Evolutionary conservation across 1,284 basidiomycete genomes (phyloP).

Genomic region (Bjerkandera adusta): DNA sequence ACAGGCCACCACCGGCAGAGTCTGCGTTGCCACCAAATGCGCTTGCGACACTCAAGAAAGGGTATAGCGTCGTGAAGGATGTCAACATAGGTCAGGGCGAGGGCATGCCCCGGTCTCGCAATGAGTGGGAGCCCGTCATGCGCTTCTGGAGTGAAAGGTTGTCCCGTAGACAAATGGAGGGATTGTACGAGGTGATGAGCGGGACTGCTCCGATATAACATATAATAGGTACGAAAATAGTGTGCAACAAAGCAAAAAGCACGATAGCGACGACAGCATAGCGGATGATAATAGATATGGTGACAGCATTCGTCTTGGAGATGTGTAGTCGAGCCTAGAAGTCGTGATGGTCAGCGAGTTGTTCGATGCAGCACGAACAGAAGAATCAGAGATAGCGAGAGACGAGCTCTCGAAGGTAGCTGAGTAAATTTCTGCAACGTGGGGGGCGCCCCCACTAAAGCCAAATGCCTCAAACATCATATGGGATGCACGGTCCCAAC

Average conservation of each 20-base stretch:
- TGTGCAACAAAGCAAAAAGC: too few species aligned
- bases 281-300: too few species aligned
- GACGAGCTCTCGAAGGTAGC: conserved; percentile 54
- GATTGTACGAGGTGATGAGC: conserved; percentile 74
- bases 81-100: conserved; percentile 41
- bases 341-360: neutral
- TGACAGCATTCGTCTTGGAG: too few species aligned
- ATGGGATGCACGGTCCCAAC: conserved; percentile 14
- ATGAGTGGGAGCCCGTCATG: conserved; percentile 85
- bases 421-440: conserved; percentile 60
- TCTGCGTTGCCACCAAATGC: conserved; percentile 42
- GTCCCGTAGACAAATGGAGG: conserved; percentile 56
- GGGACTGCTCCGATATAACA: conserved; percentile 22
- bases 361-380: neutral
- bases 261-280: too few species aligned
- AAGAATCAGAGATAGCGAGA: conserved; percentile 35
- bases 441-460: conserved; percentile 68
- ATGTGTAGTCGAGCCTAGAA: too few species aligned
- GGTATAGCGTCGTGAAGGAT: conserved; percentile 51
- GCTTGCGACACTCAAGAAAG: conserved; percentile 54
- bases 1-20: conserved; percentile 48
- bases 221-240: too few species aligned
- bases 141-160: conserved; percentile 80
- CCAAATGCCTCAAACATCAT: conserved; percentile 94
- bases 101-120: conserved; percentile 74